Evolutionary conservation across 768 basidiomycete genomes (phyloP).

Genomic region (Rhodosporidiobolus odoratus): DNA sequence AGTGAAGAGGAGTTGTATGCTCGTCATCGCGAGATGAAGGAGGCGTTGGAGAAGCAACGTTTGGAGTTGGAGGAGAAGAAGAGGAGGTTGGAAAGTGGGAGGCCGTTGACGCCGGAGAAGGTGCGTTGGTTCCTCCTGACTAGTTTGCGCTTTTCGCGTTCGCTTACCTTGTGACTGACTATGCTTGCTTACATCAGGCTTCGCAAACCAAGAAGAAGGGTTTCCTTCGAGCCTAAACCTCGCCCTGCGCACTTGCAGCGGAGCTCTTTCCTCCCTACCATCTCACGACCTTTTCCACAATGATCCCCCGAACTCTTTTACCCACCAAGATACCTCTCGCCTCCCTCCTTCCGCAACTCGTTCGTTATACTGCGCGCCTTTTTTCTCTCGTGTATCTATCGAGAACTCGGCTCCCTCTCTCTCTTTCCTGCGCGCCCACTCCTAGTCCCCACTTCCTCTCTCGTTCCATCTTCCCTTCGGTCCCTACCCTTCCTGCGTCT

Average conservation of each 20-base stretch:
- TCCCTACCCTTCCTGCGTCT: no score
- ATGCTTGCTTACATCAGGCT: background rate
- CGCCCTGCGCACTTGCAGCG: background rate
- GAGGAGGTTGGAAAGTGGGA: slow-evolving; percentile 85
- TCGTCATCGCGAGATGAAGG: slow-evolving; percentile 99
- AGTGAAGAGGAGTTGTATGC: slow-evolving; percentile 98
- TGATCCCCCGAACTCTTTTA: background rate
- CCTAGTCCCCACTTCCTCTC: no score
- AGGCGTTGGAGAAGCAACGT: slow-evolving; percentile 94
- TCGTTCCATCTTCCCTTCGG: no score
- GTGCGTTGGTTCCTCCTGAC: slow-evolving; percentile 41
- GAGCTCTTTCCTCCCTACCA: background rate
- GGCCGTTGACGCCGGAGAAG: slow-evolving; percentile 94
- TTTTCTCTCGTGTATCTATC: no score
- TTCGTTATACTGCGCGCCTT: no score
- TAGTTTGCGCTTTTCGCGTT: background rate
- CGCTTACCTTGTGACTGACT: background rate
- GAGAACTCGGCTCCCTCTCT: no score
- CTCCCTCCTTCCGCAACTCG: background rate
- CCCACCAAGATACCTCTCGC: background rate
- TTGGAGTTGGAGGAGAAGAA: slow-evolving; percentile 88
- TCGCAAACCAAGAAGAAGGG: slow-evolving; percentile 37
- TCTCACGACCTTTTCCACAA: background rate
- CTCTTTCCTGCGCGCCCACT: no score
- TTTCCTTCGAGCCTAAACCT: slow-evolving; percentile 27